Percentiles rank a stretch among this genome's conserved stretches.
Conservation (phyloP, 2,329 filamentous ascomycete species). For the Stenocarpella maydis region DNA sequence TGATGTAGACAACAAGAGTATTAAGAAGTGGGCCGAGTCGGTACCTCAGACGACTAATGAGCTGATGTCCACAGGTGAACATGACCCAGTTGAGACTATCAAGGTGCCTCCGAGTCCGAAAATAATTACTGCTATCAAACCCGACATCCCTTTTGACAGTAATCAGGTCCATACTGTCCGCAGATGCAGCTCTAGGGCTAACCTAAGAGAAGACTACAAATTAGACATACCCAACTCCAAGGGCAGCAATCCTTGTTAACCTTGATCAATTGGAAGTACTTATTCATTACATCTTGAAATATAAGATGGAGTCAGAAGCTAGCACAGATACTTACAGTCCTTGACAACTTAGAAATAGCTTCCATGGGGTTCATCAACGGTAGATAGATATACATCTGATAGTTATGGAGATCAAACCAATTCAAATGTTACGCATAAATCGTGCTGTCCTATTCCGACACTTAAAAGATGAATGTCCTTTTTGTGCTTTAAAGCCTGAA, state of each 20-base stretch:
- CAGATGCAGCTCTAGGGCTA: background rate
- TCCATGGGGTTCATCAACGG: background rate
- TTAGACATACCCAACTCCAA: background rate
- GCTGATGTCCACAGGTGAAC: background rate
- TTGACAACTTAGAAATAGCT: background rate
- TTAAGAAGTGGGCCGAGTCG: background rate
- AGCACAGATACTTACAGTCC: background rate
- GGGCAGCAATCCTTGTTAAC: slow-evolving; percentile 1
- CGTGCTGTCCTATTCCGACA: too few relatives aligned
- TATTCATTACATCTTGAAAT: too few relatives aligned
- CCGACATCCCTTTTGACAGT: background rate
- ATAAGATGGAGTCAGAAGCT: background rate
- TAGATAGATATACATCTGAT: background rate
- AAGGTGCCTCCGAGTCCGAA: background rate
- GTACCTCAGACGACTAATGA: background rate
- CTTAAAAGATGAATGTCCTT: too few relatives aligned
- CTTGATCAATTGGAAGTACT: background rate
- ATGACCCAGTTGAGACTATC: too few relatives aligned
- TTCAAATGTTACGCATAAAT: too few relatives aligned
- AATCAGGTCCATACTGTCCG: background rate
- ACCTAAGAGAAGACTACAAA: background rate
- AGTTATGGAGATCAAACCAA: background rate
- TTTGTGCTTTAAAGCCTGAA: too few relatives aligned
- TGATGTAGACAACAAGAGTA: background rate
- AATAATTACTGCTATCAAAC: background rate